phyloP scores from a whole-genome alignment of 1,139 yeast species.

The Schizosaccharomyces versatilis region DNA sequence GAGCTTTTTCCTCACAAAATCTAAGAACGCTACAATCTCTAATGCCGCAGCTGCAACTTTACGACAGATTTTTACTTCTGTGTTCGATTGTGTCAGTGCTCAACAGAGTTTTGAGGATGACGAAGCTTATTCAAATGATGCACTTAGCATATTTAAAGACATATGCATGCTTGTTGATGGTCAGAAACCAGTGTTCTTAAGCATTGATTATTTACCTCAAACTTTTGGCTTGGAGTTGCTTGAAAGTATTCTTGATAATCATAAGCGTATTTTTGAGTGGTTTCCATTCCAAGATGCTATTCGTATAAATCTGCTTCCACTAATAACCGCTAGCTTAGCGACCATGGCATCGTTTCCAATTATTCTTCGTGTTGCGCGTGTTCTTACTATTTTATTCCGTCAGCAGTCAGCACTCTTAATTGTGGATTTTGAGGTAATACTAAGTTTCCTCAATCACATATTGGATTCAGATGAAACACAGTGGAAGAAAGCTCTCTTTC shows the following conservation, averaged over 20 bases:
- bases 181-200: not conserved
- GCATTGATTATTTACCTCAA: not conserved
- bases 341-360: not conserved
- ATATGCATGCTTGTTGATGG: not conserved
- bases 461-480: not conserved
- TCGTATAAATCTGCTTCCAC: not conserved
- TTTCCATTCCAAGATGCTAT: not conserved
- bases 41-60: constrained; percentile 4
- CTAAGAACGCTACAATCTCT: not conserved
- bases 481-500: not conserved
- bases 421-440: not conserved
- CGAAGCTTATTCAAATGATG: not conserved
- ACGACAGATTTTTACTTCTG: constrained; percentile 1
- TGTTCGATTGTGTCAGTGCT: not conserved
- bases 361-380: not conserved
- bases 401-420: not conserved
- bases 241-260: constrained; percentile 2
- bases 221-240: not conserved
- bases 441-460: not conserved
- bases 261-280: not conserved
- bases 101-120: not conserved
- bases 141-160: not conserved
- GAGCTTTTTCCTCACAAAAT: not conserved
- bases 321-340: not conserved
- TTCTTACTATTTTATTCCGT: not conserved